phyloP scores from a whole-genome alignment of 495 filamentous ascomycete genomes.

The Massariosphaeria phaeospora region DNA sequence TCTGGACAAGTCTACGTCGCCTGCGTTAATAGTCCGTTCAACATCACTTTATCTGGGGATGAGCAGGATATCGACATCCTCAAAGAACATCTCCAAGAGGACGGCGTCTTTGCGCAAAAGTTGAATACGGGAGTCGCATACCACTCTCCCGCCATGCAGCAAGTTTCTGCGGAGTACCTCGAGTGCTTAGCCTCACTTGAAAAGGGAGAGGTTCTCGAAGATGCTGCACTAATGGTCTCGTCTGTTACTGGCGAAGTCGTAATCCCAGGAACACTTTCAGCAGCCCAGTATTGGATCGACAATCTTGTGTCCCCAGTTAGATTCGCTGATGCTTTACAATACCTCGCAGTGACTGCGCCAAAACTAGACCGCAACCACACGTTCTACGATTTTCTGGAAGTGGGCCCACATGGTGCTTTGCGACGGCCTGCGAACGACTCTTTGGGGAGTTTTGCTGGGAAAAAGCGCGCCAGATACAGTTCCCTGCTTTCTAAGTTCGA shows the following conservation, averaged over 20 bases:
- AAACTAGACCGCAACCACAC: background rate
- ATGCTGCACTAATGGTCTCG: constrained; percentile 27
- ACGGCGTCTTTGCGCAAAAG: constrained; percentile 42
- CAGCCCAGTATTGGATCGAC: constrained; percentile 43
- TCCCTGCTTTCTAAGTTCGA: background rate
- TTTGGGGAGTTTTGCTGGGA: background rate
- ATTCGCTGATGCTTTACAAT: background rate
- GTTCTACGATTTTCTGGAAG: background rate
- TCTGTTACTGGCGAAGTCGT: constrained; percentile 37
- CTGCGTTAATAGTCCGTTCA: constrained; percentile 39
- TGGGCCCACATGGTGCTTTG: background rate
- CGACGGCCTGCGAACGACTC: background rate
- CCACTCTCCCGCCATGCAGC: constrained; percentile 57
- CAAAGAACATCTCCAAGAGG: constrained; percentile 27
- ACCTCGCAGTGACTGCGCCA: background rate
- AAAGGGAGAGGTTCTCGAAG: background rate
- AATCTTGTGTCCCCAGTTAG: constrained; percentile 46
- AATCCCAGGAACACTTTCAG: background rate
- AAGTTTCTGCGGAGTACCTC: constrained; percentile 42
- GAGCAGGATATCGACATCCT: constrained; percentile 39
- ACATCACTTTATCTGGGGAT: constrained; percentile 40
- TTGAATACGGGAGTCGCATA: constrained; percentile 51
- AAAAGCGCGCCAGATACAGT: background rate
- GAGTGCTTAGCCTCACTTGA: constrained; percentile 34
- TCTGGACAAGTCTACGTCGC: constrained; percentile 3